Conservation (phyloP, 148 eudicot genomes). For the Rhododendron kiyosumense region DNA sequence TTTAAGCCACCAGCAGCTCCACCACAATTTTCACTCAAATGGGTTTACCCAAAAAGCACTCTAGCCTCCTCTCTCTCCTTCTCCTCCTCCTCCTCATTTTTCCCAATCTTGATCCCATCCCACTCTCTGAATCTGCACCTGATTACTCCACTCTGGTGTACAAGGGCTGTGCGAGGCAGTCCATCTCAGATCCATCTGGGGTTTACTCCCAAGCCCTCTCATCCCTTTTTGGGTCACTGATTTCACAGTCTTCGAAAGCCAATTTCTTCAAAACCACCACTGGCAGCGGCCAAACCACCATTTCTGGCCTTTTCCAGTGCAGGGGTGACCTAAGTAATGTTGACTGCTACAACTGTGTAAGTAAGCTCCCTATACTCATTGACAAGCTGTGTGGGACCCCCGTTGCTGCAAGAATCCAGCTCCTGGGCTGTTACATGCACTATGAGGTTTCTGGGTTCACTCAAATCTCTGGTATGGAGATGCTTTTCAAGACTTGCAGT, state of each 20-base stretch:
- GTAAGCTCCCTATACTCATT: conserved; percentile 52
- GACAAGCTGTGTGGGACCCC: conserved; percentile 76
- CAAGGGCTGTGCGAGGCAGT: conserved; percentile 89
- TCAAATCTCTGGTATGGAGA: conserved; percentile 71
- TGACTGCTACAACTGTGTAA: conserved; percentile 72
- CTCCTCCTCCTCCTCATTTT: conserved; percentile 13
- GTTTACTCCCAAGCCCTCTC: conserved; percentile 62
- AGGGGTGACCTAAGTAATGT: conserved; percentile 70
- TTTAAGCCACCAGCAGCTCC: neutral
- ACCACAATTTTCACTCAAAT: conserved; percentile 8
- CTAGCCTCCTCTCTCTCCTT: conserved; percentile 8
- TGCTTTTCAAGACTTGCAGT: conserved; percentile 69
- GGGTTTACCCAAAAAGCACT: conserved; percentile 29
- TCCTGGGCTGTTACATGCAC: conserved; percentile 71
- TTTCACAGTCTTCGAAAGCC: conserved; percentile 69
- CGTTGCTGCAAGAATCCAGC: conserved; percentile 67
- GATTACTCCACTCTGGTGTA: conserved; percentile 62
- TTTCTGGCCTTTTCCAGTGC: conserved; percentile 79
- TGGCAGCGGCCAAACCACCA: conserved; percentile 48
- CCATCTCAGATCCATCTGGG: conserved; percentile 80
- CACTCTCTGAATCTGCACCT: conserved; percentile 34
- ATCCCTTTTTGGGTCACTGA: conserved; percentile 45
- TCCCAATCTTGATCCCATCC: conserved; percentile 8
- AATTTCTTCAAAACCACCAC: conserved; percentile 68
- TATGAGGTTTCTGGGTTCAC: conserved; percentile 76